Conservation (phyloP, 345 rosid genomes). For the Turnera subulata region DNA sequence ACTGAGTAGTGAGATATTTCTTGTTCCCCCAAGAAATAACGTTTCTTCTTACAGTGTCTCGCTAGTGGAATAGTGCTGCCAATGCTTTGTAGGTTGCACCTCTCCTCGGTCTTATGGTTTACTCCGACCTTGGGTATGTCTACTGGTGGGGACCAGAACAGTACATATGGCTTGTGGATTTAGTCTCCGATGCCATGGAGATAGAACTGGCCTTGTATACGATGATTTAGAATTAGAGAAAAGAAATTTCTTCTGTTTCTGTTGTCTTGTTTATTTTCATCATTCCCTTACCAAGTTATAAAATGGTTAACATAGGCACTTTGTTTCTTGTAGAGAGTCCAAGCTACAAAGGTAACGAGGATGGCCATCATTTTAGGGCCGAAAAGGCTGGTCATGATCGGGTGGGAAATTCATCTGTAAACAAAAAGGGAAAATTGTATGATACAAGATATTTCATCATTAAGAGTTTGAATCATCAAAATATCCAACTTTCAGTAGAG, state of each 20-base stretch:
- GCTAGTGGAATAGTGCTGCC: too few species aligned
- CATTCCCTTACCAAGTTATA: background rate
- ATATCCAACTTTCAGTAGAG: slow-evolving; percentile 70
- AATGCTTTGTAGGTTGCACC: too few species aligned
- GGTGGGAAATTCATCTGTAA: slow-evolving; percentile 34
- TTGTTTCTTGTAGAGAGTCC: slow-evolving; percentile 58
- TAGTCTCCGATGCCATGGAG: too few species aligned
- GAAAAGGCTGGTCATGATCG: slow-evolving; percentile 37
- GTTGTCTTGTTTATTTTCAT: background rate
- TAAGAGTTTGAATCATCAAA: slow-evolving; percentile 86
- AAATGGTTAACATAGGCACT: background rate
- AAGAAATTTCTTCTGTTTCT: background rate
- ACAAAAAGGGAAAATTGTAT: slow-evolving; percentile 40
- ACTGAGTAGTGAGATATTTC: too few species aligned
- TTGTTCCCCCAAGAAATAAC: too few species aligned
- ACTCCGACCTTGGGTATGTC: too few species aligned
- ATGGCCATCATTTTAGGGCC: slow-evolving; percentile 38
- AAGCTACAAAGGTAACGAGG: slow-evolving; percentile 51
- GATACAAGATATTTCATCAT: slow-evolving; percentile 82
- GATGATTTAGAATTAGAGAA: too few species aligned
- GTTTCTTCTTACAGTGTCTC: too few species aligned
- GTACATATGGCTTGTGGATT: too few species aligned
- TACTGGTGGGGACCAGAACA: too few species aligned
- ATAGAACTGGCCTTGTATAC: too few species aligned
- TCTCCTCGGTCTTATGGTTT: too few species aligned